phyloP scores from a whole-genome alignment of 1,284 basidiomycete species.

The Moesziomyces sp. region DNA sequence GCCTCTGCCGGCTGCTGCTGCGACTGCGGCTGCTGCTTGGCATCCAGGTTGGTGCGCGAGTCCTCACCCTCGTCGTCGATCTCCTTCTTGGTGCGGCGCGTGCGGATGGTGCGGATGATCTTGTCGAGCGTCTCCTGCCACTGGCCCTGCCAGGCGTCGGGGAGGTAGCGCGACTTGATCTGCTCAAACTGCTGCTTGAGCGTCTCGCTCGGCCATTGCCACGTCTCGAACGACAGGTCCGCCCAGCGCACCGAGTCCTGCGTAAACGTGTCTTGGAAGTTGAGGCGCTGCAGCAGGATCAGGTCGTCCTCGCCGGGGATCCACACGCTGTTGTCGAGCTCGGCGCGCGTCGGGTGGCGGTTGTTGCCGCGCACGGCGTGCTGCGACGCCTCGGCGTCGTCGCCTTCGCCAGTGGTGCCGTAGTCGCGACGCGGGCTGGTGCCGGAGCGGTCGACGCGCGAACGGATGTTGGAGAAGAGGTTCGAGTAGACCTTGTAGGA shows the following conservation, averaged over 20 bases:
- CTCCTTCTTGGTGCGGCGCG: slow-evolving; percentile 37
- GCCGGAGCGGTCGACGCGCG: slow-evolving; percentile 31
- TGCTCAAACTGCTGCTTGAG: slow-evolving; percentile 44
- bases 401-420: slow-evolving; percentile 22
- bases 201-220: slow-evolving; percentile 40
- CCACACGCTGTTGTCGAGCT: slow-evolving; percentile 45
- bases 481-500: slow-evolving; percentile 53
- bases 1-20: slow-evolving; percentile 2
- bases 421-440: slow-evolving; percentile 25
- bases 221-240: slow-evolving; percentile 31
- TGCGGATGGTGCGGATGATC: slow-evolving; percentile 34
- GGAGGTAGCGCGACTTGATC: slow-evolving; percentile 47
- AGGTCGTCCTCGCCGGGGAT: slow-evolving; percentile 45
- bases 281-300: slow-evolving; percentile 46
- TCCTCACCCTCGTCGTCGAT: slow-evolving; percentile 45
- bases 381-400: slow-evolving; percentile 15
- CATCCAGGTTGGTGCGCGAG: slow-evolving; percentile 1
- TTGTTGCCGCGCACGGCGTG: slow-evolving; percentile 30
- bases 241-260: slow-evolving; percentile 30
- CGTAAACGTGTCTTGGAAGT: slow-evolving; percentile 32
- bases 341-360: slow-evolving; percentile 36
- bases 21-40: background rate
- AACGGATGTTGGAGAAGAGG: slow-evolving; percentile 41
- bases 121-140: slow-evolving; percentile 46
- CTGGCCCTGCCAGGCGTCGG: slow-evolving; percentile 33